A percentile compares a stretch with the other conserved stretches of the same genome.
These are phyloP conservation scores for Cercis canadensis DNA, from an alignment of 306 rosid species.

Conservation along the genomic window DNA sequence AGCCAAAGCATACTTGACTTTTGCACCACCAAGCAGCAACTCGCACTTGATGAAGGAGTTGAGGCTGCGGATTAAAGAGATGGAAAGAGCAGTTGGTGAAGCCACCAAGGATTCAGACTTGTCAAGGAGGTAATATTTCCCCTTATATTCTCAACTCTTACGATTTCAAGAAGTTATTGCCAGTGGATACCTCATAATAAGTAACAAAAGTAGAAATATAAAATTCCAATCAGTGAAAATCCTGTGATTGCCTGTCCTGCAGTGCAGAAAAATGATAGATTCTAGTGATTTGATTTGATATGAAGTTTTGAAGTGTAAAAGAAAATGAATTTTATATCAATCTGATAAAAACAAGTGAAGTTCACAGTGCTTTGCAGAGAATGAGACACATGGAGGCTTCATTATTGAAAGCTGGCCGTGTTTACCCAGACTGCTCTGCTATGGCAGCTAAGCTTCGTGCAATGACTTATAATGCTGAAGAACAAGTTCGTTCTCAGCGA, in stretches of 20 bases:
- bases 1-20: conserved; percentile 78
- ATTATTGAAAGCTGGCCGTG: conserved; percentile 69
- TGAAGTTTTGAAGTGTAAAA: conserved; percentile 23
- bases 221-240: conserved; percentile 24
- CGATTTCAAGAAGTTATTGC: conserved; percentile 19
- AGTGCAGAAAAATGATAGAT: conserved; percentile 18
- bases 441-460: conserved; percentile 86
- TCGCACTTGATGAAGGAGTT: conserved; percentile 81
- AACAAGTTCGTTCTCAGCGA: conserved; percentile 64
- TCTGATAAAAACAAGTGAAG: conserved; percentile 58
- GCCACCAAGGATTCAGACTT: conserved; percentile 73
- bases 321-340: conserved; percentile 23
- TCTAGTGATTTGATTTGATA: conserved; percentile 30
- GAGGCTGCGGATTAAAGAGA: conserved; percentile 74
- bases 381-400: conserved; percentile 85
- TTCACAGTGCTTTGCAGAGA: conserved; percentile 92
- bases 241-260: neutral
- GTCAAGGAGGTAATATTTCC: conserved; percentile 68
- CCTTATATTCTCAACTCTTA: conserved; percentile 23
- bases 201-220: neutral
- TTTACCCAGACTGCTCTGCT: conserved; percentile 78
- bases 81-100: conserved; percentile 73
- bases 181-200: neutral
- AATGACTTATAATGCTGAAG: conserved; percentile 78
- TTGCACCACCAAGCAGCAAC: conserved; percentile 71